These are phyloP conservation scores for Lipomyces kockii DNA, from an alignment of 805 yeast genomes.

Conservation along the genomic window DNA sequence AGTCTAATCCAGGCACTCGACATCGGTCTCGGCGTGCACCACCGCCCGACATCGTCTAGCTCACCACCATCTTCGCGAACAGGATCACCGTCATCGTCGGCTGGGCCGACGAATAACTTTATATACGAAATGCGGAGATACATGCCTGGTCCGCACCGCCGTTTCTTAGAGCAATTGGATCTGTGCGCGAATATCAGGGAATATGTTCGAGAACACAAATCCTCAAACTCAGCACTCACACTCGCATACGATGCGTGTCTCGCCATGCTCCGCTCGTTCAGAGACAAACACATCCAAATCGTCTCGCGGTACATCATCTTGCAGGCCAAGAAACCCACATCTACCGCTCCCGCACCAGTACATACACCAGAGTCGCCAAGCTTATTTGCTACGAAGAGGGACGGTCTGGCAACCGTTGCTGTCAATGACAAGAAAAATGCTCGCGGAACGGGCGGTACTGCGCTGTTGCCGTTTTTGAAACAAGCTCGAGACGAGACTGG, in stretches of 20 bases:
- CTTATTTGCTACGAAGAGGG: slow-evolving; percentile 47
- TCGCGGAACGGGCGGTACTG: slow-evolving; percentile 94
- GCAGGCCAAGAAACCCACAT: slow-evolving; percentile 58
- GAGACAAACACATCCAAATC: slow-evolving; percentile 92
- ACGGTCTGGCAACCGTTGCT: slow-evolving; percentile 58
- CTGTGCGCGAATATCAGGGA: slow-evolving; percentile 64
- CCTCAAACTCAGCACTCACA: slow-evolving; percentile 58
- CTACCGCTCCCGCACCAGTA: slow-evolving; percentile 3
- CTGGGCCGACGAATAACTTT: slow-evolving; percentile 51
- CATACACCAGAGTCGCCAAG: slow-evolving; percentile 12
- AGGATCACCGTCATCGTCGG: slow-evolving; percentile 51
- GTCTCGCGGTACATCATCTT: slow-evolving; percentile 84
- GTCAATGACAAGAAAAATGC: slow-evolving; percentile 54
- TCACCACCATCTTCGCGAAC: slow-evolving; percentile 9
- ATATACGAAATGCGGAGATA: slow-evolving; percentile 83
- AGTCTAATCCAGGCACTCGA: slow-evolving; percentile 88
- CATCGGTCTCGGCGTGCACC: slow-evolving; percentile 73
- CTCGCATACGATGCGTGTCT: slow-evolving; percentile 85
- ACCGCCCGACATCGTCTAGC: slow-evolving; percentile 59
- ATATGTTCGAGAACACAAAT: slow-evolving; percentile 56
- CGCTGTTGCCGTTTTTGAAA: slow-evolving; percentile 85
- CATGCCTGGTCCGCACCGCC: slow-evolving; percentile 87
- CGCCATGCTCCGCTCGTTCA: slow-evolving; percentile 83
- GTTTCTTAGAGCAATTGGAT: slow-evolving; percentile 67
- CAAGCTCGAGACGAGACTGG: slow-evolving; percentile 97